Evolutionary conservation across 2,329 filamentous ascomycete genomes (phyloP).

Genomic region (Neofusicoccum laricinum): DNA sequence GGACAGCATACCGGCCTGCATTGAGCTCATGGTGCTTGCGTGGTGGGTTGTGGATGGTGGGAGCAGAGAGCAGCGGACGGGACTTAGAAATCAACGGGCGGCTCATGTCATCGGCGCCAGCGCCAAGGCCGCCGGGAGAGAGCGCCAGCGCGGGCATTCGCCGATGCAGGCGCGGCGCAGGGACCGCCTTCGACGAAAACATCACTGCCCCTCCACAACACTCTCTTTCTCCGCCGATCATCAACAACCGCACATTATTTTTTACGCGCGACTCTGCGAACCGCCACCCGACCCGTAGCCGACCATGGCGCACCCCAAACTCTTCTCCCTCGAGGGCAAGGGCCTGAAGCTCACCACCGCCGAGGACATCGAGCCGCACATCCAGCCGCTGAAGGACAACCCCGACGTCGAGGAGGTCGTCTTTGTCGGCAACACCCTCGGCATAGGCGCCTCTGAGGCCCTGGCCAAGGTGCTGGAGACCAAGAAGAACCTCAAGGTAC

Average conservation of each 20-base stretch:
- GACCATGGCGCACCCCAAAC: constrained; percentile 56
- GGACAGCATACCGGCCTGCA: constrained; percentile 23
- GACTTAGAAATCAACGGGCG: constrained; percentile 10
- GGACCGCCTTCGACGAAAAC: constrained; percentile 6
- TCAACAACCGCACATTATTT: background rate
- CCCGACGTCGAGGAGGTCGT: constrained; percentile 79
- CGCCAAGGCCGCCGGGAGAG: constrained; percentile 1
- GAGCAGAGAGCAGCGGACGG: background rate
- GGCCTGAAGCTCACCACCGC: constrained; percentile 89
- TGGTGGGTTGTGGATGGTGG: background rate
- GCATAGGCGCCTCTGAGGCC: constrained; percentile 80
- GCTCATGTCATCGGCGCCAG: constrained; percentile 13
- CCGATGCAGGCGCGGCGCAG: constrained; percentile 5
- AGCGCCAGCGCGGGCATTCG: background rate
- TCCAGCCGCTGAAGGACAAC: constrained; percentile 69
- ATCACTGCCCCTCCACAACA: constrained; percentile 16
- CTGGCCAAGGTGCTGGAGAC: constrained; percentile 79
- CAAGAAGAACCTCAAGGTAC: constrained; percentile 77
- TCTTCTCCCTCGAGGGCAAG: constrained; percentile 90
- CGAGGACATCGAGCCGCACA: constrained; percentile 80
- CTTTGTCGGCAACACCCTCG: constrained; percentile 87
- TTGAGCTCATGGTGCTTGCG: constrained; percentile 30
- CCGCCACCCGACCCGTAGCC: constrained; percentile 19
- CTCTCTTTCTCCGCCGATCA: constrained; percentile 5
- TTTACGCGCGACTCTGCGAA: constrained; percentile 2